phyloP scores from a whole-genome alignment of 2,329 filamentous ascomycete species.

The Neurospora sp. region DNA sequence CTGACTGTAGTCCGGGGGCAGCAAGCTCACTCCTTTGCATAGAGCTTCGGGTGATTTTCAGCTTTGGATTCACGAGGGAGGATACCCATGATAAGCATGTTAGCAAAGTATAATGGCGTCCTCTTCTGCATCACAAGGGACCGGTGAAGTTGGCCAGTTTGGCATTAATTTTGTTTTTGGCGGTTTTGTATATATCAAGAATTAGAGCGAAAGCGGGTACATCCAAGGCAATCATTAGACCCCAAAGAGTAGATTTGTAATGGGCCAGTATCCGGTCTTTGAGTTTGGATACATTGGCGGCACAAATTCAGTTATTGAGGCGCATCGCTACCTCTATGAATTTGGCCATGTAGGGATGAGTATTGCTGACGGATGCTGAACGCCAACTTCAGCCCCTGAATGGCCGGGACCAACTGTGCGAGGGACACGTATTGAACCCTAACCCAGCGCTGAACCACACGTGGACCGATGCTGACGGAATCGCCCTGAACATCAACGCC shows the following conservation, averaged over 20 bases:
- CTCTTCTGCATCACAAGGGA: background rate
- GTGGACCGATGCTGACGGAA: background rate
- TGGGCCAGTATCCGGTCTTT: background rate
- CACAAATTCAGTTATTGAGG: background rate
- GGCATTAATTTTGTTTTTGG: background rate
- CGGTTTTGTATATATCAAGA: background rate
- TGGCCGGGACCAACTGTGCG: background rate
- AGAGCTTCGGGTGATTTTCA: background rate
- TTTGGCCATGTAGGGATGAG: background rate
- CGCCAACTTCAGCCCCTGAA: background rate
- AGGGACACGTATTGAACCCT: background rate
- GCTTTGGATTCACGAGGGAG: background rate
- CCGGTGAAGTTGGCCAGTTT: background rate
- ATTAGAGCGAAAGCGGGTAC: background rate
- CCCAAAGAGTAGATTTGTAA: background rate
- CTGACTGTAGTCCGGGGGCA: conserved; percentile 14
- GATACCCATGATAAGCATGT: background rate
- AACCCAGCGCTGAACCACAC: background rate
- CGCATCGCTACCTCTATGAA: background rate
- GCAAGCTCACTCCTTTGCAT: background rate
- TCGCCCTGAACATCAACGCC: background rate
- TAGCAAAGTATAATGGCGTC: background rate
- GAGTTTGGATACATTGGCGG: background rate
- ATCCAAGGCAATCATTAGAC: background rate
- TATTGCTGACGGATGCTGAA: background rate